A percentile compares a stretch with the other conserved stretches of the same genome.
Conservation (phyloP, 2,329 filamentous ascomycete species). For the Fusarium oligoseptatum region DNA sequence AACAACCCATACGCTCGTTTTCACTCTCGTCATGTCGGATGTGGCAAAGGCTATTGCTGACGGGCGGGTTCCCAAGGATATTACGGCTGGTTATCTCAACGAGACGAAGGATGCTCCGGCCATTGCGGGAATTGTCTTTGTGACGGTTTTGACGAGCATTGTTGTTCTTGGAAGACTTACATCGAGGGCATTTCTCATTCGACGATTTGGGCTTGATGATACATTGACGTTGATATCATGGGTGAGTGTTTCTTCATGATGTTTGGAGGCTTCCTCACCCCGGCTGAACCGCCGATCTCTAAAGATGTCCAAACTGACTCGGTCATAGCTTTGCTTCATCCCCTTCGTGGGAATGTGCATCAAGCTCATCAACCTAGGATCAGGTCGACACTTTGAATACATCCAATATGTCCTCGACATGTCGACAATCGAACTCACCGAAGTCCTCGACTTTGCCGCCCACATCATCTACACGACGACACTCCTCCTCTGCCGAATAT, state of each 20-base stretch:
- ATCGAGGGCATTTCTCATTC: constrained; percentile 53
- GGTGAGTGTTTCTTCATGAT: constrained; percentile 45
- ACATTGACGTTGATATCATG: constrained; percentile 51
- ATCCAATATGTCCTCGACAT: constrained; percentile 62
- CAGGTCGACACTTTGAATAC: constrained; percentile 60
- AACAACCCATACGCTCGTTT: not conserved
- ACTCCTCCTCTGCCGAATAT: constrained; percentile 63
- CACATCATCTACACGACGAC: constrained; percentile 66
- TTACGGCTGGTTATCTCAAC: constrained; percentile 53
- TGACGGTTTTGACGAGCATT: constrained; percentile 51
- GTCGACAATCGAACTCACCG: constrained; percentile 55
- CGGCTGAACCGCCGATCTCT: constrained; percentile 19
- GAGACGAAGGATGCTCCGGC: constrained; percentile 54
- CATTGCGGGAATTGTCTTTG: constrained; percentile 56
- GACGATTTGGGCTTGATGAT: constrained; percentile 56
- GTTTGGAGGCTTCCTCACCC: not conserved
- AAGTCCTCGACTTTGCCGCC: constrained; percentile 63
- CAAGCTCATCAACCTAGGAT: constrained; percentile 61
- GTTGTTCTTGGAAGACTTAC: constrained; percentile 52
- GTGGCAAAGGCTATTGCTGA: constrained; percentile 51
- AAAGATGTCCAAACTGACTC: not conserved
- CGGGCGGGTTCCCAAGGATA: constrained; percentile 52
- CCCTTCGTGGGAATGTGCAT: constrained; percentile 59
- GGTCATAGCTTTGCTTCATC: constrained; percentile 53
- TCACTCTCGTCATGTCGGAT: constrained; percentile 34